phyloP scores from a whole-genome alignment of 2,329 filamentous ascomycete species.

The Fusarium xylarioides region DNA sequence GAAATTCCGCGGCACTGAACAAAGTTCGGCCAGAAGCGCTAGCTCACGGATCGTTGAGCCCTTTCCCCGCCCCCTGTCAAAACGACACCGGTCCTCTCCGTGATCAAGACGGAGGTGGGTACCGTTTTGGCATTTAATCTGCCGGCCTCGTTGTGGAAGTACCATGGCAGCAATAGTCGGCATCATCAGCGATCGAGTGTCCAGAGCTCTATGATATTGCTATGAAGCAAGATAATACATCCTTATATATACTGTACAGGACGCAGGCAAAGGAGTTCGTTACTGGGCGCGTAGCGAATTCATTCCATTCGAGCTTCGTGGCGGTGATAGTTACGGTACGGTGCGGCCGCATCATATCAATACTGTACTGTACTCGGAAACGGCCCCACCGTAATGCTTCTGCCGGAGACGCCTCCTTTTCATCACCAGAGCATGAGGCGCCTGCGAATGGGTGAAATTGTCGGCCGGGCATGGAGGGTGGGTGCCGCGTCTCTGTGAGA shows the following conservation, averaged over 20 bases:
- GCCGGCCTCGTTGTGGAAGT: slow-evolving; percentile 12
- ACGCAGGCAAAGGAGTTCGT: not conserved
- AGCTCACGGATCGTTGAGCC: slow-evolving; percentile 5
- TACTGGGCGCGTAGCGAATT: not conserved
- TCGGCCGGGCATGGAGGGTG: slow-evolving; percentile 19
- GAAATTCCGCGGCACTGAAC: not conserved
- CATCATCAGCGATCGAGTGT: not conserved
- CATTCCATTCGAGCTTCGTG: not conserved
- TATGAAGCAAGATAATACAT: not conserved
- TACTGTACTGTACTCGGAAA: slow-evolving; percentile 26
- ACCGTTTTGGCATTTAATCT: slow-evolving; percentile 26
- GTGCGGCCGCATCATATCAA: not conserved
- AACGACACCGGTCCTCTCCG: slow-evolving; percentile 27
- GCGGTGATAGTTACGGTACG: slow-evolving; percentile 8
- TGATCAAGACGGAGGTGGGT: slow-evolving; percentile 31
- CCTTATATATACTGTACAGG: not conserved
- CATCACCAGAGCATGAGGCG: slow-evolving; percentile 12
- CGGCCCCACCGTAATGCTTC: slow-evolving; percentile 30
- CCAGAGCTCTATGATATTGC: too few relatives aligned
- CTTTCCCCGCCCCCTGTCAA: slow-evolving; percentile 30
- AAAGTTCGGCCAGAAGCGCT: slow-evolving; percentile 8
- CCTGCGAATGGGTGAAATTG: not conserved
- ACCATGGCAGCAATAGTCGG: not conserved
- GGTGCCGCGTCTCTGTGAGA: slow-evolving; percentile 10
- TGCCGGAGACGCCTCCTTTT: slow-evolving; percentile 29